A percentile compares a stretch with the other conserved stretches of the same genome.
These are phyloP conservation scores for Daucus carota DNA, from an alignment of 129 eudicot genomes.

Conservation along the genomic window DNA sequence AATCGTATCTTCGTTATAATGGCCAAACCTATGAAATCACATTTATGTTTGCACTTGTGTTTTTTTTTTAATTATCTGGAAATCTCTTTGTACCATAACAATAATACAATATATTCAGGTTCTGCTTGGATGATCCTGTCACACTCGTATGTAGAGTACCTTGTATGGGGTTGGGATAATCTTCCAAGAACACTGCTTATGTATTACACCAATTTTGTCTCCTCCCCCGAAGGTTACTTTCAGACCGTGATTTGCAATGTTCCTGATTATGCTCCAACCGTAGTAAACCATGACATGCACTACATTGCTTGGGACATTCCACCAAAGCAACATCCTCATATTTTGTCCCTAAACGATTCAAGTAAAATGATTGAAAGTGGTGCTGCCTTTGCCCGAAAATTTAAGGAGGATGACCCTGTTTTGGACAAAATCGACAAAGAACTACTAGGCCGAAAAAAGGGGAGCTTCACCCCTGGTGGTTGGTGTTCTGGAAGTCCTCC, in stretches of 20 bases:
- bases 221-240: constrained; percentile 93
- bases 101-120: constrained; percentile 36
- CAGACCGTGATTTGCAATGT: constrained; percentile 83
- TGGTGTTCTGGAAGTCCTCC: constrained; percentile 68
- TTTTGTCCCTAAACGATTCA: constrained; percentile 53
- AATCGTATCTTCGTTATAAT: neutral
- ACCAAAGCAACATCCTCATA: constrained; percentile 82
- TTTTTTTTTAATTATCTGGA: neutral
- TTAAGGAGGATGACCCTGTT: constrained; percentile 43
- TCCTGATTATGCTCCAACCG: constrained; percentile 61
- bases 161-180: constrained; percentile 95
- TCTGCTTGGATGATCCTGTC: constrained; percentile 94
- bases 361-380: constrained; percentile 62
- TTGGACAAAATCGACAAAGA: constrained; percentile 60
- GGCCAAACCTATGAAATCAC: neutral
- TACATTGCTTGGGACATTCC: constrained; percentile 88
- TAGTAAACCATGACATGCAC: constrained; percentile 85
- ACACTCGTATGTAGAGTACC: constrained; percentile 63
- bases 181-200: constrained; percentile 83
- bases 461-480: constrained; percentile 79
- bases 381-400: constrained; percentile 87
- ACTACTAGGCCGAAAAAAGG: constrained; percentile 42
- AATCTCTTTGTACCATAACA: neutral
- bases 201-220: constrained; percentile 83
- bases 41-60: neutral